A percentile compares a stretch with the other conserved stretches of the same genome.
Evolutionary conservation across 805 yeast species (phyloP).

Genomic region (Suhomyces canberraensis): DNA sequence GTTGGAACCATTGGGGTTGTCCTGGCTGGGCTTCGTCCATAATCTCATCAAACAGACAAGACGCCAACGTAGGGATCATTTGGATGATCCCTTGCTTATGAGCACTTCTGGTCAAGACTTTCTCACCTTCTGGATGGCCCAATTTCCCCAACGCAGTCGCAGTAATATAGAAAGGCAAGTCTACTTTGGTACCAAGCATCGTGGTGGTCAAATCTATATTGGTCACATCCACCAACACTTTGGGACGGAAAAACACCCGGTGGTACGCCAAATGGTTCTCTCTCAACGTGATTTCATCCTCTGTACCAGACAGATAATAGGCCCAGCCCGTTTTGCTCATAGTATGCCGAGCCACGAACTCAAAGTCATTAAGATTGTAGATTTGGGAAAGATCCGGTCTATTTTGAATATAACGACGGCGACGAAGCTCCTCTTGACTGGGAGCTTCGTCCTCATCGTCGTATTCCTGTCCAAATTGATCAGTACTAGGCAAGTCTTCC

Average conservation of each 20-base stretch:
- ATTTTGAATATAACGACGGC: conserved; percentile 26
- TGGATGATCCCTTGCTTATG: conserved; percentile 67
- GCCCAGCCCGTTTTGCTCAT: conserved; percentile 84
- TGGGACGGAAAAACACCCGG: conserved; percentile 83
- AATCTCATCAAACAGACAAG: conserved; percentile 84
- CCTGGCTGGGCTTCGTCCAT: conserved; percentile 60
- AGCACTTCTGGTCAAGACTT: conserved; percentile 80
- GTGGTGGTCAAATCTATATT: conserved; percentile 65
- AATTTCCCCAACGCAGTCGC: conserved; percentile 92
- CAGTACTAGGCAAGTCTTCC: conserved; percentile 3
- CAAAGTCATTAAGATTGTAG: conserved; percentile 82
- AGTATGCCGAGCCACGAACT: conserved; percentile 75
- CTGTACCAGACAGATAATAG: conserved; percentile 87
- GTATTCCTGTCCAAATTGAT: conserved; percentile 22
- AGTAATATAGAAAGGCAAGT: conserved; percentile 81
- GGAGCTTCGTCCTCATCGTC: conserved; percentile 39
- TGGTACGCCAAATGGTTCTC: conserved; percentile 91
- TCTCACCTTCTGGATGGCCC: conserved; percentile 93
- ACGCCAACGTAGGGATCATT: conserved; percentile 91
- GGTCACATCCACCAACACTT: conserved; percentile 76
- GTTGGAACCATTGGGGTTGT: conserved; percentile 47
- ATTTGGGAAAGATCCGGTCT: conserved; percentile 71
- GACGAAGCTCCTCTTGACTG: conserved; percentile 21
- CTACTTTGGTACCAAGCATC: conserved; percentile 67
- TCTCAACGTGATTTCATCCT: conserved; percentile 85